These are phyloP conservation scores for Vitellaria paradoxa DNA, from an alignment of 179 eudicot species.

Conservation along the genomic window DNA sequence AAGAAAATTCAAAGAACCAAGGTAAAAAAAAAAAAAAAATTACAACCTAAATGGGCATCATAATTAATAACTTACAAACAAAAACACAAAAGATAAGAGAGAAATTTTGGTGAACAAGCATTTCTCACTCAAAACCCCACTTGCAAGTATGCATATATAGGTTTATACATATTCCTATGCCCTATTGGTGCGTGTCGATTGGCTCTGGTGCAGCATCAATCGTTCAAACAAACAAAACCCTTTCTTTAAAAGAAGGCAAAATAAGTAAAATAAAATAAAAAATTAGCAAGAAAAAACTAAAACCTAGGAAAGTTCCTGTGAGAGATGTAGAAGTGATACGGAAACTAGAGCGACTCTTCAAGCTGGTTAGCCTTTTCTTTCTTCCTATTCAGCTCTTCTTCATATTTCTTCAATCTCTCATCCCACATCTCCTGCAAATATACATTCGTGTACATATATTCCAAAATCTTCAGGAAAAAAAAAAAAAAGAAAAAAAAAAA, in stretches of 20 bases:
- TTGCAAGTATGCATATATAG: neutral
- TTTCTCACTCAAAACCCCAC: neutral
- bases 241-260: neutral
- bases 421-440: slow-evolving; percentile 45
- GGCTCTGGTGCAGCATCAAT: neutral
- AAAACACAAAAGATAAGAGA: neutral
- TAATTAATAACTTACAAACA: neutral
- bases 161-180: too few relatives aligned
- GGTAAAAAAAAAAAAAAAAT: neutral
- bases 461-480: neutral
- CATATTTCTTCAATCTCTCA: slow-evolving; percentile 52
- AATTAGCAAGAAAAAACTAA: neutral
- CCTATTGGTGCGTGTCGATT: neutral
- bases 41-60: neutral
- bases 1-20: neutral
- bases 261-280: neutral
- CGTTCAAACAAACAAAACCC: slow-evolving; percentile 8
- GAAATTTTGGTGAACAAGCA: neutral
- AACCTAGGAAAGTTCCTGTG: neutral
- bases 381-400: slow-evolving; percentile 36
- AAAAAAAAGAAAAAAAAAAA: neutral
- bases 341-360: slow-evolving; percentile 16
- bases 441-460: neutral
- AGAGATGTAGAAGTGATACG: neutral
- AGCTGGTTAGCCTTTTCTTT: slow-evolving; percentile 20